These are phyloP conservation scores for Cronartium quercuum DNA, from an alignment of 1,284 basidiomycete genomes.

Conservation along the genomic window DNA sequence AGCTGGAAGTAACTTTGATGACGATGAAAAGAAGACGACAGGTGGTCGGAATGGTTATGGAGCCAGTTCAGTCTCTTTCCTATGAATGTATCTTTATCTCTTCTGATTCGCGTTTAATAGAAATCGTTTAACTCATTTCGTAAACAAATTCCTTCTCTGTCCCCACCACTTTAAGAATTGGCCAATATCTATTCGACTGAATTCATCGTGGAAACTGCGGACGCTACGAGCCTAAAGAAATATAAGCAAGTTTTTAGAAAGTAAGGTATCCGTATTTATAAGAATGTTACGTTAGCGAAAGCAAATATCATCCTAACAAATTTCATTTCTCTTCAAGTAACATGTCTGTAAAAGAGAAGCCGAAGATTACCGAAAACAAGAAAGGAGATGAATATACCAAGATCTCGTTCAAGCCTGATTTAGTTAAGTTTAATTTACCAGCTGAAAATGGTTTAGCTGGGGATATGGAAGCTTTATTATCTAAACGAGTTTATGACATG, in stretches of 20 bases:
- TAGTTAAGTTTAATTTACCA: constrained; percentile 82
- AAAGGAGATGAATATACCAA: constrained; percentile 87
- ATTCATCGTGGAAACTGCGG: constrained; percentile 92
- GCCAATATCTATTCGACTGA: constrained; percentile 97
- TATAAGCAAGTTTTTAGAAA: constrained; percentile 92
- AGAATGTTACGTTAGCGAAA: constrained; percentile 61
- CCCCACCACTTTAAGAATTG: constrained; percentile 55
- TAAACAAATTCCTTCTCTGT: neutral
- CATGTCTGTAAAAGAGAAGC: constrained; percentile 14
- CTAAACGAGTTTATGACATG: constrained; percentile 95
- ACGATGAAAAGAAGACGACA: constrained; percentile 89
- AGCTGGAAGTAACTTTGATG: constrained; percentile 95
- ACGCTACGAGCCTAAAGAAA: constrained; percentile 77
- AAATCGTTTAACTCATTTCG: neutral
- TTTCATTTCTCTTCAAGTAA: neutral
- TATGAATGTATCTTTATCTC: too few relatives aligned
- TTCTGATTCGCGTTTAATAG: neutral
- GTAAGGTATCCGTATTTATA: constrained; percentile 64
- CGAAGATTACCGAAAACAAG: constrained; percentile 75
- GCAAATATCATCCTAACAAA: constrained; percentile 56
- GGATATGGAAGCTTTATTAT: constrained; percentile 80
- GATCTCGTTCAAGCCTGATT: constrained; percentile 89
- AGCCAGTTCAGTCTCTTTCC: constrained; percentile 57
- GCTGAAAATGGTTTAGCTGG: constrained; percentile 66
- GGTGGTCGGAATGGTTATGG: constrained; percentile 98